Evolutionary conservation across 23 red algal species (phyloP).

Genomic region (Agarophyton chilense): DNA sequence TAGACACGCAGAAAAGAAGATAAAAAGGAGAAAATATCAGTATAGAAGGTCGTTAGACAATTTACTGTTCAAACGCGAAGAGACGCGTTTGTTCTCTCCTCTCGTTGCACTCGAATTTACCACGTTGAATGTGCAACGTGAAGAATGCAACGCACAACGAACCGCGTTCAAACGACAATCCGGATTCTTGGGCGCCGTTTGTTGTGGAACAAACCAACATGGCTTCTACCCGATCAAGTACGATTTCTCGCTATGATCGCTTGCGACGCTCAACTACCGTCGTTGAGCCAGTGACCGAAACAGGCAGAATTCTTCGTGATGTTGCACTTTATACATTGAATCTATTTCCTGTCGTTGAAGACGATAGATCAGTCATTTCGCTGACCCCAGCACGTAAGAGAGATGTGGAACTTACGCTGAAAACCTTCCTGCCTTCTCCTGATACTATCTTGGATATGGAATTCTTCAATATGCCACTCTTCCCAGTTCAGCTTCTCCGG

Average conservation of each 20-base stretch:
- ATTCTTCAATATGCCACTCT: neutral
- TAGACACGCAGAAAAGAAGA: too few relatives aligned
- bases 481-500: neutral
- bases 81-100: neutral
- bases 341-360: neutral
- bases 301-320: neutral
- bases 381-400: neutral
- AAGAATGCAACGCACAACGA: neutral
- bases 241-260: neutral
- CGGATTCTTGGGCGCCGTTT: neutral
- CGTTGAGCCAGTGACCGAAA: neutral
- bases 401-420: neutral
- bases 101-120: neutral
- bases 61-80: too few relatives aligned
- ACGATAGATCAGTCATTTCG: neutral
- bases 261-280: neutral
- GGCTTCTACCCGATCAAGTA: neutral
- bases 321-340: neutral
- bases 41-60: neutral
- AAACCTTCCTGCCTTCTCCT: neutral
- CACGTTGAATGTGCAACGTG: neutral
- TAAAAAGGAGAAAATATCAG: neutral
- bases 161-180: conserved; percentile 15
- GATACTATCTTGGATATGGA: neutral
- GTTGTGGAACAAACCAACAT: neutral